phyloP scores from a whole-genome alignment of 1,139 yeast genomes.

The Scheffersomyces titani region DNA sequence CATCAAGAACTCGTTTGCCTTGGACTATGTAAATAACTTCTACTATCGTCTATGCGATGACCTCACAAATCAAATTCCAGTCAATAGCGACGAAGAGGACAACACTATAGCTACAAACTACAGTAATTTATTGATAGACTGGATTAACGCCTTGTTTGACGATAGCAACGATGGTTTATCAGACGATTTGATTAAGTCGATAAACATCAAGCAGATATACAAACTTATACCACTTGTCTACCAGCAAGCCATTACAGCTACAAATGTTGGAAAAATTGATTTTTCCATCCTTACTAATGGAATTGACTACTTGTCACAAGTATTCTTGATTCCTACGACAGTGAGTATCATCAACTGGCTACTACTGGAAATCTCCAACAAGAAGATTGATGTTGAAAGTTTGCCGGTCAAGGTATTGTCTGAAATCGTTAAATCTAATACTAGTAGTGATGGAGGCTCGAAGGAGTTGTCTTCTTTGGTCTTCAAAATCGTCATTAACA shows the following conservation, averaged over 20 bases:
- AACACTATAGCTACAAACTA: constrained; percentile 34
- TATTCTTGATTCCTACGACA: constrained; percentile 42
- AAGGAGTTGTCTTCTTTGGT: constrained; percentile 20
- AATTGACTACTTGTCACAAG: constrained; percentile 46
- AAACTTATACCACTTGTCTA: constrained; percentile 71
- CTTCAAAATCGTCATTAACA: constrained; percentile 26
- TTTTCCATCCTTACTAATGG: constrained; percentile 38
- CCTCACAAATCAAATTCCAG: constrained; percentile 22
- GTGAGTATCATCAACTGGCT: constrained; percentile 38
- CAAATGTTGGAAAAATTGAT: constrained; percentile 51
- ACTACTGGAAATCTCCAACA: constrained; percentile 10
- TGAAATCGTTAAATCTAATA: constrained; percentile 26
- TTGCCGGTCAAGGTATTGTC: constrained; percentile 18
- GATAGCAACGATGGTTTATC: constrained; percentile 75
- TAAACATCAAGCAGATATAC: constrained; percentile 68
- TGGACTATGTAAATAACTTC: constrained; percentile 37
- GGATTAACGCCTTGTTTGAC: constrained; percentile 83
- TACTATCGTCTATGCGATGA: constrained; percentile 34
- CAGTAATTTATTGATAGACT: constrained; percentile 59
- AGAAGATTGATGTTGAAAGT: constrained; percentile 7
- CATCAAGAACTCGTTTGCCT: constrained; percentile 32
- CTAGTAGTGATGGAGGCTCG: constrained; percentile 5
- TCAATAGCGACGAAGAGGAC: constrained; percentile 26
- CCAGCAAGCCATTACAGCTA: constrained; percentile 70
- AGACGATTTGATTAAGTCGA: constrained; percentile 72